A percentile compares a stretch with the other conserved stretches of the same genome.
These are phyloP conservation scores for Lactarius deliciosus DNA, from an alignment of 768 basidiomycete genomes.

Conservation along the genomic window DNA sequence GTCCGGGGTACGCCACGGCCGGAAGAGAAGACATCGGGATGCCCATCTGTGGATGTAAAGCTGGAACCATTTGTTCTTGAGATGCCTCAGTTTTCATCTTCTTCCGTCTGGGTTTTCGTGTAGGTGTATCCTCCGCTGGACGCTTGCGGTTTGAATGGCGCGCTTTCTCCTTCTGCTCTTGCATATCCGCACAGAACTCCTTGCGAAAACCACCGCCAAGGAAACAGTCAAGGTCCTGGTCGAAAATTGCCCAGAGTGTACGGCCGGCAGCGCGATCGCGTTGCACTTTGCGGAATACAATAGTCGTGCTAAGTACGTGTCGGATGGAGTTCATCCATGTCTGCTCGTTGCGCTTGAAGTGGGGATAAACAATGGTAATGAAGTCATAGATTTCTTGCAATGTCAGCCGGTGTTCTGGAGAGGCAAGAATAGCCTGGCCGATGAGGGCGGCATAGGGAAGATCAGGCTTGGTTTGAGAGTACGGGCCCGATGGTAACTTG, in stretches of 20 bases:
- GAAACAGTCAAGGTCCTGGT: constrained; percentile 81
- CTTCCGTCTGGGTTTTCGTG: constrained; percentile 36
- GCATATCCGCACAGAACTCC: constrained; percentile 45
- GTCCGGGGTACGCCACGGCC: constrained; percentile 32
- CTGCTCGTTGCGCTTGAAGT: constrained; percentile 87
- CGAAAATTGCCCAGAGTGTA: constrained; percentile 85
- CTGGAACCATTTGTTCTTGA: constrained; percentile 15
- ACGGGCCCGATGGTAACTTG: constrained; percentile 80
- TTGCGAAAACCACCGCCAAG: constrained; percentile 80
- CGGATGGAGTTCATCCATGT: constrained; percentile 99
- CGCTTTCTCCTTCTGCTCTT: constrained; percentile 36
- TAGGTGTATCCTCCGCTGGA: constrained; percentile 26
- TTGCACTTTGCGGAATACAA: constrained; percentile 83
- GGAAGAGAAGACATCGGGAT: constrained; percentile 30
- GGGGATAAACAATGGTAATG: constrained; percentile 92
- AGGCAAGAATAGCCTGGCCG: constrained; percentile 90
- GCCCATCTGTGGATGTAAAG: constrained; percentile 19
- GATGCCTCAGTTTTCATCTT: constrained; percentile 31
- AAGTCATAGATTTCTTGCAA: constrained; percentile 96
- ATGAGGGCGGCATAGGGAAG: constrained; percentile 94
- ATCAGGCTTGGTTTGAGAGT: constrained; percentile 76
- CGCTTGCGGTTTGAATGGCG: constrained; percentile 26
- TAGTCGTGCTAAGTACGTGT: constrained; percentile 93
- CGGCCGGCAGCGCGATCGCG: constrained; percentile 77
- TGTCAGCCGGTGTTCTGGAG: constrained; percentile 78